A percentile compares a stretch with the other conserved stretches of the same genome.
These are phyloP conservation scores for Pistacia vera DNA, from an alignment of 345 rosid species.

Conservation along the genomic window DNA sequence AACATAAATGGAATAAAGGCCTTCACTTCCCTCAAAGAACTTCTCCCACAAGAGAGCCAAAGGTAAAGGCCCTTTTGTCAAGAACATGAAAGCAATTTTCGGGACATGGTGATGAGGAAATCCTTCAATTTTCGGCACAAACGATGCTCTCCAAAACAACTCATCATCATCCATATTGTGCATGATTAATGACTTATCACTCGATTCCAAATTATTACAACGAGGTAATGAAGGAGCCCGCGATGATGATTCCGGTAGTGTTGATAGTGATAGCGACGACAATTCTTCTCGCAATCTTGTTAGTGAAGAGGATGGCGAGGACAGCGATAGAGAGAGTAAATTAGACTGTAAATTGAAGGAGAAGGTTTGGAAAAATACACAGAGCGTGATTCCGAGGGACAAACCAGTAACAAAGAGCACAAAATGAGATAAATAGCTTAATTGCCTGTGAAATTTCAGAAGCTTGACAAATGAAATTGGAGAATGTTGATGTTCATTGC, in stretches of 20 bases:
- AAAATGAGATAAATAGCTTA: constrained; percentile 12
- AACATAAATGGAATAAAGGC: constrained; percentile 38
- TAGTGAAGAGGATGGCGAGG: background rate
- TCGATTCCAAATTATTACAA: background rate
- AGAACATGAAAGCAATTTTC: constrained; percentile 76
- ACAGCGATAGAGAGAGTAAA: background rate
- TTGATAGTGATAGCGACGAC: background rate
- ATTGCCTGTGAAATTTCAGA: background rate
- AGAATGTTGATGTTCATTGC: constrained; percentile 15
- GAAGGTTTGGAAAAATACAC: constrained; percentile 15
- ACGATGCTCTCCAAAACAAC: constrained; percentile 30
- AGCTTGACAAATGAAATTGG: constrained; percentile 1
- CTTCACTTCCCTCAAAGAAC: constrained; percentile 60
- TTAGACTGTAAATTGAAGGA: constrained; percentile 7
- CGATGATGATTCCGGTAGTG: background rate
- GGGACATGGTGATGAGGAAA: constrained; percentile 23
- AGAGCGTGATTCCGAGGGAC: constrained; percentile 25
- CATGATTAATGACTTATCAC: background rate
- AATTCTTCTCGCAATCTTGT: background rate
- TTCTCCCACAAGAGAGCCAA: constrained; percentile 76
- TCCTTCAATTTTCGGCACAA: constrained; percentile 12
- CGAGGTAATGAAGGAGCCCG: background rate
- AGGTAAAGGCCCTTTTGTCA: constrained; percentile 58
- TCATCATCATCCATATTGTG: constrained; percentile 30
- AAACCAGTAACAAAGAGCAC: constrained; percentile 32